Conservation (phyloP, 73 alveolate species). For the Breviolum minutum region DNA sequence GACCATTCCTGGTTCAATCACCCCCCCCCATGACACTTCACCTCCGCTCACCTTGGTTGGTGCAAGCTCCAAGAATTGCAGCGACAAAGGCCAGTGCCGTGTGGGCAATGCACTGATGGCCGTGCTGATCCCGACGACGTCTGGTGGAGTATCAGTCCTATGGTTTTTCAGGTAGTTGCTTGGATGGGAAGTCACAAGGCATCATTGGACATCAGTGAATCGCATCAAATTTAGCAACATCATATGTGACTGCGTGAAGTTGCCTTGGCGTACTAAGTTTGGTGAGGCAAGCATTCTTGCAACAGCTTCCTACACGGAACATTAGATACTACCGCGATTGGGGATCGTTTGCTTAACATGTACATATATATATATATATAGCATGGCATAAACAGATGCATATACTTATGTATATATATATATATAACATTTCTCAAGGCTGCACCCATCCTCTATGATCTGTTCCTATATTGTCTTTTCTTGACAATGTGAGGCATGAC, state of each 20-base stretch:
- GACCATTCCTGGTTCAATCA: neutral
- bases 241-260: neutral
- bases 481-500: no score
- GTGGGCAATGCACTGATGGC: neutral
- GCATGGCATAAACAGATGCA: no score
- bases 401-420: no score
- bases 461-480: no score
- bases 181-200: neutral
- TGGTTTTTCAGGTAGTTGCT: neutral
- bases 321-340: no score
- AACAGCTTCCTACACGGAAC: no score
- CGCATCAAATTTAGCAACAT: neutral
- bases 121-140: constrained; percentile 29
- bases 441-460: no score
- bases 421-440: neutral
- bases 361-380: no score
- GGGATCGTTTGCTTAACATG: no score
- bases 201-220: no score
- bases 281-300: no score
- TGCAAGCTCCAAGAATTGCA: neutral
- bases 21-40: neutral
- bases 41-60: neutral
- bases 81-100: neutral
- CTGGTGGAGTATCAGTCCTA: neutral
- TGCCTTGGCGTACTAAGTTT: no score